Evolutionary conservation across 2,329 filamentous ascomycete genomes (phyloP), one percentile per base, ranked within the genome.

Genomic region (Chrysosporium queenslandicum): DNA sequence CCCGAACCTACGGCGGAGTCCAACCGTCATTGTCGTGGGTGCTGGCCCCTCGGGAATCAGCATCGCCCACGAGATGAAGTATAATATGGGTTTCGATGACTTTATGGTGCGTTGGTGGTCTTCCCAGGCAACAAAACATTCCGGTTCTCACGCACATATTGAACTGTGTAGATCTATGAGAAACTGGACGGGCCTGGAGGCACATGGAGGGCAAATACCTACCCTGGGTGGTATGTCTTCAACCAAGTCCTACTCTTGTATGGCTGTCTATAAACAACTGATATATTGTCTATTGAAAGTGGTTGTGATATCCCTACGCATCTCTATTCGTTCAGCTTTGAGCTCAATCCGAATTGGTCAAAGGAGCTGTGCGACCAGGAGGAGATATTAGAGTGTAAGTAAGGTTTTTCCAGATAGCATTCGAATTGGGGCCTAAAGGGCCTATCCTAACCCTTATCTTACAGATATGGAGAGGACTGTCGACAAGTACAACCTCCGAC

Each of bases 131-230:
- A 12, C 4, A 4, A 36, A 9, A 3, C 2, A n/a, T n/a, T n/a
- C n/a, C n/a, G n/a, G n/a, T n/a, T n/a, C n/a, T n/a, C n/a, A n/a
- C n/a, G n/a, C n/a, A n/a, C n/a, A n/a, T n/a, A n/a, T n/a, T n/a
- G n/a, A n/a, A n/a, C n/a, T n/a, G n/a, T n/a, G n/a, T 20, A 48
- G 46, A 48, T 65, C 11, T 68, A 64, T 53, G 65, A 68, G 46
- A 66, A 66, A 48, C 52, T 62, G 1, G 58, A 63, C 36, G 62
- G 63, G 2, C 55, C 58, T 23, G 63, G 64, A 14, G 65, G 64
- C 11, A 66, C 65, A 16, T 66, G 64, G 64, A 53, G 56, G 30
- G 55, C 58, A 12, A 67, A 66, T 53, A 64, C 58, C 1, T 66
- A 67, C 40, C 64, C 64, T 9, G 64, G 63, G 54, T 63, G 61